These are phyloP conservation scores for Fusarium concolor DNA, from an alignment of 2,329 filamentous ascomycete genomes.

Conservation along the genomic window DNA sequence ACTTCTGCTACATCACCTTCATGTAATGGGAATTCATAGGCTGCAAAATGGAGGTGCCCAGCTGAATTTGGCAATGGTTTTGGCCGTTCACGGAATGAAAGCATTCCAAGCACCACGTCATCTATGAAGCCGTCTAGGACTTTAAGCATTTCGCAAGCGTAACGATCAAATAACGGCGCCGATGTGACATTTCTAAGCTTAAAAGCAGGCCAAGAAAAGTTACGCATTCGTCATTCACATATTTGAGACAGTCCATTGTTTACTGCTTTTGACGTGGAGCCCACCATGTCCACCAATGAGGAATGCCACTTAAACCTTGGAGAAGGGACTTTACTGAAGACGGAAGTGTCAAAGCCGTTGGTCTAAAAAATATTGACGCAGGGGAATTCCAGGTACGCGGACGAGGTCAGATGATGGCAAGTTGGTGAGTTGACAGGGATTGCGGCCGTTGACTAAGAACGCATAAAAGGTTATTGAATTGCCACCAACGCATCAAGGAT, in stretches of 20 bases:
- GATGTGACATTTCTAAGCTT: background rate
- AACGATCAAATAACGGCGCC: background rate
- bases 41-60: background rate
- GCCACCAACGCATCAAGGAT: background rate
- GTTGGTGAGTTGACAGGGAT: background rate
- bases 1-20: too few relatives aligned
- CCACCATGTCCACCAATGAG: background rate
- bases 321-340: background rate
- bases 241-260: constrained; percentile 1
- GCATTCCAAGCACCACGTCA: constrained; percentile 9
- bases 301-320: constrained; percentile 26
- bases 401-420: background rate
- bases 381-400: constrained; percentile 27
- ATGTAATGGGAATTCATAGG: background rate
- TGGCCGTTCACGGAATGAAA: constrained; percentile 5
- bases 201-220: background rate
- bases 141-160: background rate
- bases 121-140: background rate
- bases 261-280: background rate
- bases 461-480: background rate
- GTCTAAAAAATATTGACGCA: constrained; percentile 2
- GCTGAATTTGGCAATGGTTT: background rate
- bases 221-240: constrained; percentile 17
- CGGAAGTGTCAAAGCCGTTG: constrained; percentile 13
- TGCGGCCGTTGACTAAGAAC: background rate